These are phyloP conservation scores for Globisporangium abappressorium DNA, from an alignment of 352 stramenopile genomes.

Conservation along the genomic window DNA sequence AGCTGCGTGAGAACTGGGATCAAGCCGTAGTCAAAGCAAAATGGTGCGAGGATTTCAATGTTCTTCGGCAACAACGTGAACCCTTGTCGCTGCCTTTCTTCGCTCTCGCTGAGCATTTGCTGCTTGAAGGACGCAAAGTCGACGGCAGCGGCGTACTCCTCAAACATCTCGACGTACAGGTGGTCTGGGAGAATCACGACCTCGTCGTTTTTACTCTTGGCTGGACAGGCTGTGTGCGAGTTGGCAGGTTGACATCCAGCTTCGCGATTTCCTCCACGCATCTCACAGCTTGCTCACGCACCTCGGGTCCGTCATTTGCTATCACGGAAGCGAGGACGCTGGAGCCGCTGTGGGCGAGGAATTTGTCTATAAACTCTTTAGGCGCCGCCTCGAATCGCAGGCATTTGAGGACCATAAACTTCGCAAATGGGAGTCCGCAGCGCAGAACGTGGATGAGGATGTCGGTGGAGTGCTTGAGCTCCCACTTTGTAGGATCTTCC, in stretches of 20 bases:
- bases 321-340: background rate
- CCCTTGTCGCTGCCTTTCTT: background rate
- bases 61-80: constrained; percentile 7
- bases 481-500: background rate
- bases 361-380: background rate
- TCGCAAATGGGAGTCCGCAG: background rate
- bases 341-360: background rate
- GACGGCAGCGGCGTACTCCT: background rate
- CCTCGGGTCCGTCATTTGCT: background rate
- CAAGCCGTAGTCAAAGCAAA: constrained; percentile 8
- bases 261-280: background rate
- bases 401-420: background rate
- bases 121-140: constrained; percentile 4
- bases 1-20: background rate
- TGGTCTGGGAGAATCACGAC: background rate
- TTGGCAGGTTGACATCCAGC: background rate
- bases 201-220: constrained; percentile 2
- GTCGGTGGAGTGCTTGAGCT: background rate
- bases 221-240: background rate
- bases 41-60: constrained; percentile 5
- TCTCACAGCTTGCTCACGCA: background rate
- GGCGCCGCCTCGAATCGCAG: background rate
- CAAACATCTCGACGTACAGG: background rate
- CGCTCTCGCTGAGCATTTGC: background rate
- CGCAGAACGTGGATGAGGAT: background rate